These are phyloP conservation scores for Plasmodium sp. DNA, from an alignment of 169 alveolate species.

Conservation along the genomic window DNA sequence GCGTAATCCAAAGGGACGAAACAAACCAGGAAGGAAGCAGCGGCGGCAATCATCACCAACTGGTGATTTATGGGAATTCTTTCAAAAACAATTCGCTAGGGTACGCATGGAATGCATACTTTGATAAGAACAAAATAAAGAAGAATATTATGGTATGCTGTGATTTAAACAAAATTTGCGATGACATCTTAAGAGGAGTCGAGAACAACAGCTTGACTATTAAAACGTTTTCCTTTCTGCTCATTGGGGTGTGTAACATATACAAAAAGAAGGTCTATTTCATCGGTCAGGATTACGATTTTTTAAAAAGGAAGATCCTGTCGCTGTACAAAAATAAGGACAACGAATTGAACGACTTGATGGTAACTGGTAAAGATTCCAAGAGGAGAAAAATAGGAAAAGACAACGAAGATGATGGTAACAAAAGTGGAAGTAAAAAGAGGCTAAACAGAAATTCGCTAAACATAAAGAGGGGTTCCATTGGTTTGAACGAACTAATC, in stretches of 20 bases:
- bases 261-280: slow-evolving; percentile 70
- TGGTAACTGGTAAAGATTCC: slow-evolving; percentile 12
- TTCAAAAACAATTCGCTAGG: slow-evolving; percentile 47
- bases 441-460: slow-evolving; percentile 50
- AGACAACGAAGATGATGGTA: slow-evolving; percentile 32
- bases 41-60: slow-evolving; percentile 15
- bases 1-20: slow-evolving; percentile 67
- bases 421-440: slow-evolving; percentile 23
- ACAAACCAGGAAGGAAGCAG: background rate
- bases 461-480: slow-evolving; percentile 69
- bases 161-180: slow-evolving; percentile 61
- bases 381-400: slow-evolving; percentile 56
- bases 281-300: slow-evolving; percentile 69
- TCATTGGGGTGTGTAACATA: slow-evolving; percentile 72
- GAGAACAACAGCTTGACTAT: slow-evolving; percentile 69
- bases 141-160: slow-evolving; percentile 73
- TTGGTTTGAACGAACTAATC: slow-evolving; percentile 35
- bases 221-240: slow-evolving; percentile 63
- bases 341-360: slow-evolving; percentile 27
- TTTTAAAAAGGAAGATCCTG: slow-evolving; percentile 65
- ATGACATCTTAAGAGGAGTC: slow-evolving; percentile 55
- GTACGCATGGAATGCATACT: slow-evolving; percentile 76
- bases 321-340: slow-evolving; percentile 69
- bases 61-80: slow-evolving; percentile 39
- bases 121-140: slow-evolving; percentile 70